Percentiles rank a stretch among this genome's conserved stretches.
phyloP scores from a whole-genome alignment of 2,329 filamentous ascomycete genomes.

The Myriosclerotinia curreyana region DNA sequence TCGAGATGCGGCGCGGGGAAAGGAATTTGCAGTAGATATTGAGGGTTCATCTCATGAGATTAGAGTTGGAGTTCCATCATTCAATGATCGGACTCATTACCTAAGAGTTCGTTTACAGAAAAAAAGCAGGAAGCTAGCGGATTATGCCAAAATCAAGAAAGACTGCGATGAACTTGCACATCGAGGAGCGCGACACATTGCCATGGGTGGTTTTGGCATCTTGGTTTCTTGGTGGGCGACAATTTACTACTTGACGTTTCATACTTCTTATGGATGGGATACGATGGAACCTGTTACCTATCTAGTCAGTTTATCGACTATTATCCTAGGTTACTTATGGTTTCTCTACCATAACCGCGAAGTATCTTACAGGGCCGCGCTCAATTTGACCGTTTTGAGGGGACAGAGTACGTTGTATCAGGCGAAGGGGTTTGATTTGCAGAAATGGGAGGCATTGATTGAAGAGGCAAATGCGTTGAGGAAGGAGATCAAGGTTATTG shows the following conservation, averaged over 20 bases:
- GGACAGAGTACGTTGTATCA: slow-evolving; percentile 77
- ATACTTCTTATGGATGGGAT: slow-evolving; percentile 82
- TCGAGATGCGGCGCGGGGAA: slow-evolving; percentile 77
- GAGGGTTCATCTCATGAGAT: slow-evolving; percentile 68
- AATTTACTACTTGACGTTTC: slow-evolving; percentile 70
- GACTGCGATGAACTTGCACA: slow-evolving; percentile 80
- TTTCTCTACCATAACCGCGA: slow-evolving; percentile 91
- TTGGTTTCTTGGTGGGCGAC: slow-evolving; percentile 66
- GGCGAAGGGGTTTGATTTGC: slow-evolving; percentile 69
- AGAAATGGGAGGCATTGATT: slow-evolving; percentile 73
- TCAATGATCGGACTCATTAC: slow-evolving; percentile 88
- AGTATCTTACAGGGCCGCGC: slow-evolving; percentile 78
- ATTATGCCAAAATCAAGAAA: slow-evolving; percentile 70
- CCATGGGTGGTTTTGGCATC: slow-evolving; percentile 72
- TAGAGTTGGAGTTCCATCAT: slow-evolving; percentile 77
- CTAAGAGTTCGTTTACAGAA: slow-evolving; percentile 73
- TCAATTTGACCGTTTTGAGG: slow-evolving; percentile 80
- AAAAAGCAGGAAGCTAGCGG: slow-evolving; percentile 64
- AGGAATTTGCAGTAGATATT: slow-evolving; percentile 81
- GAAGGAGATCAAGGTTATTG: slow-evolving; percentile 74
- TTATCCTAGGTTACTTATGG: slow-evolving; percentile 91
- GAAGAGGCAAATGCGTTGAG: slow-evolving; percentile 76
- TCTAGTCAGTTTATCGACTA: slow-evolving; percentile 76
- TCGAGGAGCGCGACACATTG: slow-evolving; percentile 72
- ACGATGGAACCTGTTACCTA: slow-evolving; percentile 90